Percentiles rank a stretch among this genome's conserved stretches.
Conservation (phyloP, 176 grass and related monocot genomes). For the Oryza rufipogon region DNA sequence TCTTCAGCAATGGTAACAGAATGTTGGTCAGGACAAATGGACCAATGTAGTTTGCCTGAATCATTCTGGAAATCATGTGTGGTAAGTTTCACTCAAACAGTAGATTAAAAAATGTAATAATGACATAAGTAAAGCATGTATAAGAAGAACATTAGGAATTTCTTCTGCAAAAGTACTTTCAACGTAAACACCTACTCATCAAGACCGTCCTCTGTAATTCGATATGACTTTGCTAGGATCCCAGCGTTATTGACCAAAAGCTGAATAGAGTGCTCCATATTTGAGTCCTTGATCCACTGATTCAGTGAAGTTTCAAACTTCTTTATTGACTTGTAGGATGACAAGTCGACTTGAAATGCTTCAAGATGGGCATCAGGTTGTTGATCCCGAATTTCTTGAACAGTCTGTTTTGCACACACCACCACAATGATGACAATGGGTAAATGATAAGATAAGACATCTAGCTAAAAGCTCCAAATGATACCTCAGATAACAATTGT, state of each 20-base stretch:
- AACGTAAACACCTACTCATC: constrained; percentile 68
- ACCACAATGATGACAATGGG: neutral
- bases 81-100: constrained; percentile 6
- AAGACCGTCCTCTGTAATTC: constrained; percentile 70
- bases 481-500: constrained; percentile 66
- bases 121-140: constrained; percentile 25
- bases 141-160: neutral
- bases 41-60: constrained; percentile 88
- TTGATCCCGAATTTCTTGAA: constrained; percentile 60
- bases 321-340: constrained; percentile 78
- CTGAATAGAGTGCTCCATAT: constrained; percentile 67
- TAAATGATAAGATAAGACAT: constrained; percentile 13
- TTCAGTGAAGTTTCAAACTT: constrained; percentile 65
- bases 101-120: constrained; percentile 19
- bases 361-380: constrained; percentile 54
- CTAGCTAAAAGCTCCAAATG: constrained; percentile 29
- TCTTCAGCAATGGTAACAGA: constrained; percentile 85
- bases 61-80: constrained; percentile 63
- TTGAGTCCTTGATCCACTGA: constrained; percentile 60
- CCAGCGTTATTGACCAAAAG: constrained; percentile 95
- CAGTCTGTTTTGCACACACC: constrained; percentile 52
- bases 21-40: constrained; percentile 75
- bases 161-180: neutral
- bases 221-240: constrained; percentile 71
- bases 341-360: constrained; percentile 68